Conservation (phyloP, 2,329 filamentous ascomycete species). For the Sphaerulina musiva region DNA sequence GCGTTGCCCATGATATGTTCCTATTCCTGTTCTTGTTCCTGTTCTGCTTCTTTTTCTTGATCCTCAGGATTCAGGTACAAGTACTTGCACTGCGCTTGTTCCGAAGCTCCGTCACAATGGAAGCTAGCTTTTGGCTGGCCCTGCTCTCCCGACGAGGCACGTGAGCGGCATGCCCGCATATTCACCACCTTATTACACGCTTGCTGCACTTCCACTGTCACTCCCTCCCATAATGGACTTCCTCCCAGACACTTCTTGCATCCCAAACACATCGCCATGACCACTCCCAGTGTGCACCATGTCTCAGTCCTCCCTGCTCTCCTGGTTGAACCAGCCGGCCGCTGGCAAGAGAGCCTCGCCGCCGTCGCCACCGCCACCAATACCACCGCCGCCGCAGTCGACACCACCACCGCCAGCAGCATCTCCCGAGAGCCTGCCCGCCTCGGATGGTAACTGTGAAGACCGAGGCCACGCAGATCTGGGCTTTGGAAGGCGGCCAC, state of each 20-base stretch:
- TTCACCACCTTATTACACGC: too few relatives aligned
- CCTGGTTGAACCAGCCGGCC: constrained; percentile 44
- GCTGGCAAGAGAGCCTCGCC: constrained; percentile 7
- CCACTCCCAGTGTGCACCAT: constrained; percentile 24
- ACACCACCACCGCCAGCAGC: neutral
- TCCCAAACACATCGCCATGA: neutral
- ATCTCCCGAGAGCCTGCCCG: neutral
- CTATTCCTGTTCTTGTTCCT: neutral
- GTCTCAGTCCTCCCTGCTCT: constrained; percentile 43
- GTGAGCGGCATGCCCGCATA: too few relatives aligned
- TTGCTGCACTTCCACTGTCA: too few relatives aligned
- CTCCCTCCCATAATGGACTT: too few relatives aligned
- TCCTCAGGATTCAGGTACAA: too few relatives aligned
- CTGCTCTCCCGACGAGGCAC: too few relatives aligned
- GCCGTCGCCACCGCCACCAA: constrained; percentile 1
- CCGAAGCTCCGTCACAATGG: too few relatives aligned
- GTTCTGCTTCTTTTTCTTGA: neutral
- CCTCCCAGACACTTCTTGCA: too few relatives aligned
- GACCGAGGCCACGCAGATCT: neutral
- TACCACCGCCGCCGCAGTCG: neutral
- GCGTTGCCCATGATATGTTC: constrained; percentile 52
- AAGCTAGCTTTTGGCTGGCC: too few relatives aligned
- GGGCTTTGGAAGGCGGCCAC: neutral
- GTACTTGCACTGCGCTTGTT: too few relatives aligned
- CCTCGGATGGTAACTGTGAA: neutral